These are phyloP conservation scores for Neckera pumila DNA, from an alignment of 225 moss, liverwort and hornwort genomes.

Conservation along the genomic window DNA sequence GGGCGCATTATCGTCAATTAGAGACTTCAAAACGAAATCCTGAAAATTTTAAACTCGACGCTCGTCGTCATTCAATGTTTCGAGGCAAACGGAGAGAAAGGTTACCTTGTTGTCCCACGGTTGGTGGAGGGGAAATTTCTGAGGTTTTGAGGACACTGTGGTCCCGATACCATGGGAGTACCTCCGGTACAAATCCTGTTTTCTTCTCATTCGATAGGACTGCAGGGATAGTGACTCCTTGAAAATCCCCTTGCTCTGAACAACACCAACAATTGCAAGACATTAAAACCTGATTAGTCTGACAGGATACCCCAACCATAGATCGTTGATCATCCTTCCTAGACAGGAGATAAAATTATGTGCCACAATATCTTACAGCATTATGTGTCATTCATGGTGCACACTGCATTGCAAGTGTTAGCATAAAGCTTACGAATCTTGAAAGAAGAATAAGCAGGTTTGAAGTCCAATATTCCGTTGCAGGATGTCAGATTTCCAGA, in stretches of 20 bases:
- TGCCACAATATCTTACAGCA: background rate
- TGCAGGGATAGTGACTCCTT: slow-evolving; percentile 9
- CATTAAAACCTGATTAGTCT: background rate
- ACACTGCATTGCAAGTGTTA: background rate
- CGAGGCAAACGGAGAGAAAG: background rate
- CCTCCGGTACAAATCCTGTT: slow-evolving; percentile 27
- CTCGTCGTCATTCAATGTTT: background rate
- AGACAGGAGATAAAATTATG: background rate
- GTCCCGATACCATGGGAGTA: slow-evolving; percentile 54
- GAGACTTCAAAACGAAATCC: background rate
- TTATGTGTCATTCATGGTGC: background rate
- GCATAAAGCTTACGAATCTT: slow-evolving; percentile 32
- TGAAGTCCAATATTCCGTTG: slow-evolving; percentile 12
- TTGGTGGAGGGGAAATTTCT: slow-evolving; percentile 27
- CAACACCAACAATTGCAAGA: slow-evolving; percentile 1
- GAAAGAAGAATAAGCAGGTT: slow-evolving; percentile 43
- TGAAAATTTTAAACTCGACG: background rate
- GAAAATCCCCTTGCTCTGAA: slow-evolving; percentile 26
- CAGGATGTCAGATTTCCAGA: background rate
- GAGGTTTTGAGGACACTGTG: slow-evolving; percentile 36
- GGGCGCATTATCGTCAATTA: background rate
- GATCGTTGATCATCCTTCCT: background rate
- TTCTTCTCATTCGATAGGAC: slow-evolving; percentile 26
- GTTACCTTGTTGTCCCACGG: slow-evolving; percentile 26
- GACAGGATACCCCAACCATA: background rate